phyloP scores from a whole-genome alignment of 495 filamentous ascomycete genomes.

The Chaetomium cochliodes region DNA sequence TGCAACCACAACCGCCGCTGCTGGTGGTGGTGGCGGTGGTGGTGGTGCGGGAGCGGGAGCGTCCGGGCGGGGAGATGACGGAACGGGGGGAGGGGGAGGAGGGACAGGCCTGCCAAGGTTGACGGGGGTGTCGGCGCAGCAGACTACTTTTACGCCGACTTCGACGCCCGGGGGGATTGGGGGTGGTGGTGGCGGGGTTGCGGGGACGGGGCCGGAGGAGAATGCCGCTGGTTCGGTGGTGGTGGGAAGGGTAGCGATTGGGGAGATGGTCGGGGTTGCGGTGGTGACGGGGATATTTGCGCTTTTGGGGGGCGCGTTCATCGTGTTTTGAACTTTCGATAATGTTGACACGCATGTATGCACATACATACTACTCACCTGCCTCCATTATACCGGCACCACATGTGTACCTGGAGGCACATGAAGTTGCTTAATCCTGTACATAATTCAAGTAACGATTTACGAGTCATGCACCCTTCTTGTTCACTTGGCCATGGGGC shows the following conservation, averaged over 20 bases:
- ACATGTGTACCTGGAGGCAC: neutral
- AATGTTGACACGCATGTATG: neutral
- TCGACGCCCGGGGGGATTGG: neutral
- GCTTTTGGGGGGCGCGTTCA: slow-evolving; percentile 6
- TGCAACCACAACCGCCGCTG: too few relatives aligned
- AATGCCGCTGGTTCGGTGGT: neutral
- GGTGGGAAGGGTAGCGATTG: neutral
- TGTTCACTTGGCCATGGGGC: neutral
- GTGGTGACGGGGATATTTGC: slow-evolving; percentile 2
- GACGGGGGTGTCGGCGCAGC: slow-evolving; percentile 39
- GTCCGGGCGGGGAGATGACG: too few relatives aligned
- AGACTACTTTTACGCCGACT: slow-evolving; percentile 25
- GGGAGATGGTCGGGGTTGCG: neutral
- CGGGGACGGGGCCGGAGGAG: neutral
- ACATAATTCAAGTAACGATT: slow-evolving; percentile 6
- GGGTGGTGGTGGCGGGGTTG: neutral
- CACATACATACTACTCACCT: neutral
- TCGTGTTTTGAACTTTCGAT: slow-evolving; percentile 3
- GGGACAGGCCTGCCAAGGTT: slow-evolving; percentile 42
- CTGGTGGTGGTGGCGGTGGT: too few relatives aligned
- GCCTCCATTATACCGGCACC: neutral
- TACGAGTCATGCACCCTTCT: neutral
- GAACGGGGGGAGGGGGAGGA: neutral
- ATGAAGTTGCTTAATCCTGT: neutral
- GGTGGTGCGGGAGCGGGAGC: neutral